Percentiles rank a stretch among this genome's conserved stretches.
These are phyloP conservation scores for Cicer chorassanicum DNA, from an alignment of 306 rosid genomes.

Conservation along the genomic window DNA sequence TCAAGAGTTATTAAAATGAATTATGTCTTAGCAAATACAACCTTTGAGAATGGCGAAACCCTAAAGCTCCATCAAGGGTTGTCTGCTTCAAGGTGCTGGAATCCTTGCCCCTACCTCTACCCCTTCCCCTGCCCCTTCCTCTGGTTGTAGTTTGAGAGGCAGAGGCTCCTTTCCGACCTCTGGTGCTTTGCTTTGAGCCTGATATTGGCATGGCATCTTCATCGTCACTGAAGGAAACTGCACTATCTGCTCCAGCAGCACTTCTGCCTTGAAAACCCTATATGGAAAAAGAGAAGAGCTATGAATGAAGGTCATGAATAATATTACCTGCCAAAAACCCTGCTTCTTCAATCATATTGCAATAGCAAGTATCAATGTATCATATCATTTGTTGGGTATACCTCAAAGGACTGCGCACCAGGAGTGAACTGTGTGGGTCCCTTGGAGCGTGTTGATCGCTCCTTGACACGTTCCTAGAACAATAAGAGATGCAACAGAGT, in stretches of 20 bases:
- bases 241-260: conserved; percentile 67
- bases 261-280: conserved; percentile 69
- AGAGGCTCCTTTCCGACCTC: conserved; percentile 74
- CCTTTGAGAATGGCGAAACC: conserved; percentile 84
- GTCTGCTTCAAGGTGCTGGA: conserved; percentile 78
- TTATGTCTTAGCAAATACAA: conserved; percentile 45
- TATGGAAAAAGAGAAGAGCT: conserved; percentile 37
- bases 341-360: conserved; percentile 1
- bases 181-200: conserved; percentile 63
- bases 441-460: conserved; percentile 64
- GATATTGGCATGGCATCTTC: conserved; percentile 70
- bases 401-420: conserved; percentile 61
- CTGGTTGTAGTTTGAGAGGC: conserved; percentile 65
- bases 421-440: conserved; percentile 57
- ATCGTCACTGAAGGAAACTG: conserved; percentile 88
- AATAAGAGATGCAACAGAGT: conserved; percentile 24
- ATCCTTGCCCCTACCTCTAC: conserved; percentile 62
- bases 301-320: conserved; percentile 35
- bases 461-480: conserved; percentile 83
- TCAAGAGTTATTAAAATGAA: conserved; percentile 7
- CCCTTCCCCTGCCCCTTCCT: conserved; percentile 88
- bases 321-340: conserved; percentile 25
- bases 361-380: conserved; percentile 27
- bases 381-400: conserved; percentile 44
- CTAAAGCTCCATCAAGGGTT: conserved; percentile 85